These are phyloP conservation scores for Starmera dryadoides DNA, from an alignment of 805 yeast genomes.

Conservation along the genomic window DNA sequence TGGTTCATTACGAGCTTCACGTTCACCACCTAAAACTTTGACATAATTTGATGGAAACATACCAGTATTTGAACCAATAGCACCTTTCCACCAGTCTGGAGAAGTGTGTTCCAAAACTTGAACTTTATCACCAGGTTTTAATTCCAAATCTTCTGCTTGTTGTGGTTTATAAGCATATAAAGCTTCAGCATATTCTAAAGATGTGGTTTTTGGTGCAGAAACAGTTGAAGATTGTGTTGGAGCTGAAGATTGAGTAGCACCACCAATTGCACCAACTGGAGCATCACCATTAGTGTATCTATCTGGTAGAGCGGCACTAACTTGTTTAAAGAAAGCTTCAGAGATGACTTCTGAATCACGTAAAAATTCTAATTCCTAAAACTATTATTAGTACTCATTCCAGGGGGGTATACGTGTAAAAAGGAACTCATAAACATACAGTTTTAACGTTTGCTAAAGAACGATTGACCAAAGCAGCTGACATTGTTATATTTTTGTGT, in stretches of 20 bases:
- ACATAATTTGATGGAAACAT: conserved; percentile 91
- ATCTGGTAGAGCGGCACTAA: conserved; percentile 47
- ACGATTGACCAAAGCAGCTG: conserved; percentile 62
- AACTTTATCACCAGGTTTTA: conserved; percentile 62
- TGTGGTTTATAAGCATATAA: conserved; percentile 69
- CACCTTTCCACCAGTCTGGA: conserved; percentile 90
- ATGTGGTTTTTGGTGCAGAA: conserved; percentile 18
- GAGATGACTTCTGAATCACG: conserved; percentile 68
- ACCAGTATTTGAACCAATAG: conserved; percentile 52
- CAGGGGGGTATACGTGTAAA: background rate
- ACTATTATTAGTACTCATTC: background rate
- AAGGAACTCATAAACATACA: conserved; percentile 6
- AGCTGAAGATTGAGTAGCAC: background rate
- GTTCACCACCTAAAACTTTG: conserved; percentile 17
- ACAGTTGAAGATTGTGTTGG: conserved; percentile 8
- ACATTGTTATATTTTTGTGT: no score
- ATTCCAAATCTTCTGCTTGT: conserved; percentile 65
- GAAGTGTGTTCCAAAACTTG: conserved; percentile 67
- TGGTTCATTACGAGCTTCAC: conserved; percentile 5
- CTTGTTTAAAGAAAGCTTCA: conserved; percentile 42
- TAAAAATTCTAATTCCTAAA: conserved; percentile 67
- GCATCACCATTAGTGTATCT: conserved; percentile 30
- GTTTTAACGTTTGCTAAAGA: conserved; percentile 69
- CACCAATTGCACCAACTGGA: conserved; percentile 12
- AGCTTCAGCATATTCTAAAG: conserved; percentile 49